These are phyloP conservation scores for Candida oleophila DNA, from an alignment of 805 yeast species.

Conservation along the genomic window DNA sequence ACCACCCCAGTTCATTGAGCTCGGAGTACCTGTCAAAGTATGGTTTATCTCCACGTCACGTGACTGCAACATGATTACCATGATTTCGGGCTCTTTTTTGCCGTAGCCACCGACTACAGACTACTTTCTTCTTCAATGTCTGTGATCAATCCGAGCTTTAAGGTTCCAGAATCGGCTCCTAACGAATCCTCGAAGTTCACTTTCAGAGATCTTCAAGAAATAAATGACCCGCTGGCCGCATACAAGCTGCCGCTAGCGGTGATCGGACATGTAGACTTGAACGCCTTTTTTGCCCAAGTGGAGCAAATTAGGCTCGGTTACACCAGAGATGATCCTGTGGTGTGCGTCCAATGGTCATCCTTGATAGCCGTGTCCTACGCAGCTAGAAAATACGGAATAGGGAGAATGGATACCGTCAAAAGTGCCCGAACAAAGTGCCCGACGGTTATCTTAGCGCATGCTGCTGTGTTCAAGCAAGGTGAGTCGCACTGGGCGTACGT, in stretches of 20 bases:
- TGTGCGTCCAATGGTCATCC: slow-evolving; percentile 90
- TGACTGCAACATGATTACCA: background rate
- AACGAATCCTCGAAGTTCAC: slow-evolving; percentile 41
- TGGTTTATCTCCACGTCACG: background rate
- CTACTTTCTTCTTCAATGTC: background rate
- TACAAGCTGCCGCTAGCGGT: slow-evolving; percentile 70
- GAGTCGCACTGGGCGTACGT: slow-evolving; percentile 80
- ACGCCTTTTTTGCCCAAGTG: slow-evolving; percentile 95
- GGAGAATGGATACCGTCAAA: slow-evolving; percentile 69
- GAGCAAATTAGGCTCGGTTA: slow-evolving; percentile 76
- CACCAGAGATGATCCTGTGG: slow-evolving; percentile 73
- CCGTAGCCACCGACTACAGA: background rate
- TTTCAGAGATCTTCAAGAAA: slow-evolving; percentile 47
- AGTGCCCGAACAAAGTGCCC: slow-evolving; percentile 79
- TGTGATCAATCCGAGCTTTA: background rate
- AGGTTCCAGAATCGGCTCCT: background rate
- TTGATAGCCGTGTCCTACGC: slow-evolving; percentile 90
- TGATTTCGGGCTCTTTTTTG: background rate
- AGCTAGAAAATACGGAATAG: slow-evolving; percentile 80
- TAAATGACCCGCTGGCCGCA: slow-evolving; percentile 47
- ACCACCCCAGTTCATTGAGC: too few relatives aligned
- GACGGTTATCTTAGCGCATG: slow-evolving; percentile 74
- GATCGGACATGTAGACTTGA: slow-evolving; percentile 84
- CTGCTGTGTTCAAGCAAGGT: slow-evolving; percentile 90
- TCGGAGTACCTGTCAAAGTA: background rate